Conservation (phyloP, 495 filamentous ascomycete genomes). For the Clavariopsis aquatica region DNA sequence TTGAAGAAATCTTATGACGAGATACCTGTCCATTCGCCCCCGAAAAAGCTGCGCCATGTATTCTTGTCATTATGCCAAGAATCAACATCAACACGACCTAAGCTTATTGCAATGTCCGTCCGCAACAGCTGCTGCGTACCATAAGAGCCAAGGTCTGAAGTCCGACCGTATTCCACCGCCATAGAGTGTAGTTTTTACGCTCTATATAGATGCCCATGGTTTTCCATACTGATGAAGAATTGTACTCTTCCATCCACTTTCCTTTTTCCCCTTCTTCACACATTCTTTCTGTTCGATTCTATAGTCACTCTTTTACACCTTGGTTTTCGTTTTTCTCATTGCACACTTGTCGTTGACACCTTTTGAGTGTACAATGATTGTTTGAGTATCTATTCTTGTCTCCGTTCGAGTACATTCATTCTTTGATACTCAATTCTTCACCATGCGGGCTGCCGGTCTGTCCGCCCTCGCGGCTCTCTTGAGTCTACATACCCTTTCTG, state of each 20-base stretch:
- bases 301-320: neutral
- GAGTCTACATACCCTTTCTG: neutral
- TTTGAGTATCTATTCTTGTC: neutral
- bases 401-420: neutral
- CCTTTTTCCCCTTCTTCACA: neutral
- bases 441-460: neutral
- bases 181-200: too few species aligned
- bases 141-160: neutral
- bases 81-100: neutral
- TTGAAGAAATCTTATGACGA: neutral
- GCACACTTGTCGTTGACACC: neutral
- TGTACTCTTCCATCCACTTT: too few species aligned
- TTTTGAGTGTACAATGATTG: neutral
- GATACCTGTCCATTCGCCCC: neutral
- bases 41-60: neutral
- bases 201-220: neutral
- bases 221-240: too few species aligned
- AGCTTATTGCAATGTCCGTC: neutral
- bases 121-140: neutral
- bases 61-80: neutral
- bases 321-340: neutral
- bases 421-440: neutral
- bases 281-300: neutral
- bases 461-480: neutral
- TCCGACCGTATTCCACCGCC: neutral